These are phyloP conservation scores for Colletotrichum sp. DNA, from an alignment of 2,329 filamentous ascomycete species.

Conservation along the genomic window DNA sequence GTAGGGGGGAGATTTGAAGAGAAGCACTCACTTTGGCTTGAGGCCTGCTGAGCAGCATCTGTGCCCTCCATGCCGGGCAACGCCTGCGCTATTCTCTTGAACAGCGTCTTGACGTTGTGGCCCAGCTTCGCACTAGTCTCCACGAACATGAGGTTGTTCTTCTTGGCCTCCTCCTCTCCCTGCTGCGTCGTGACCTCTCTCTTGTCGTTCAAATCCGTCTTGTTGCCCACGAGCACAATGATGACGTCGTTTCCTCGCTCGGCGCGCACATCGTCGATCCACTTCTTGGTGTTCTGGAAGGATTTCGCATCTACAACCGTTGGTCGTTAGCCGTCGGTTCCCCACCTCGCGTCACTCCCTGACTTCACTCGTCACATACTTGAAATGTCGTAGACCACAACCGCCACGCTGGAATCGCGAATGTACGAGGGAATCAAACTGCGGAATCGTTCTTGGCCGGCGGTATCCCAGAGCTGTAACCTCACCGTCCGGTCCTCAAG, in stretches of 20 bases:
- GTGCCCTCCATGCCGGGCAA: constrained; percentile 97
- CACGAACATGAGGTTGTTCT: constrained; percentile 98
- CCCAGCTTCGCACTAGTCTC: constrained; percentile 98
- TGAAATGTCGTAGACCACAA: constrained; percentile 98
- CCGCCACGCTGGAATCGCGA: constrained; percentile 95
- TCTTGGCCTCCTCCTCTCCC: constrained; percentile 97
- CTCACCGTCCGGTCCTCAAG: constrained; percentile 97
- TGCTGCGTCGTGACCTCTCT: constrained; percentile 95
- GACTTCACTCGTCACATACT: constrained; percentile 52
- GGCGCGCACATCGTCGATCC: constrained; percentile 97
- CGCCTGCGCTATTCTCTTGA: constrained; percentile 97
- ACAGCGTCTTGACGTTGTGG: constrained; percentile 97
- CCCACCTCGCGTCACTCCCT: background rate
- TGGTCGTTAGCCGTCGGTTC: background rate
- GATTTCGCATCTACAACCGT: constrained; percentile 77
- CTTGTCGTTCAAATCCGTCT: constrained; percentile 98
- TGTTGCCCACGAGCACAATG: constrained; percentile 97
- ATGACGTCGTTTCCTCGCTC: constrained; percentile 99
- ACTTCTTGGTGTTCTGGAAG: constrained; percentile 98
- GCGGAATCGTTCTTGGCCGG: constrained; percentile 96
- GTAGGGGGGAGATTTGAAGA: background rate
- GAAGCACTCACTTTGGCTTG: constrained; percentile 73
- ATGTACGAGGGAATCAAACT: constrained; percentile 98
- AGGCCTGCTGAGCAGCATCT: constrained; percentile 74
- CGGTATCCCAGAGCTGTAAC: constrained; percentile 97